Percentiles rank a stretch among this genome's conserved stretches.
These are phyloP conservation scores for Populus hybrid DNA, from an alignment of 441 rosid genomes.

Conservation along the genomic window DNA sequence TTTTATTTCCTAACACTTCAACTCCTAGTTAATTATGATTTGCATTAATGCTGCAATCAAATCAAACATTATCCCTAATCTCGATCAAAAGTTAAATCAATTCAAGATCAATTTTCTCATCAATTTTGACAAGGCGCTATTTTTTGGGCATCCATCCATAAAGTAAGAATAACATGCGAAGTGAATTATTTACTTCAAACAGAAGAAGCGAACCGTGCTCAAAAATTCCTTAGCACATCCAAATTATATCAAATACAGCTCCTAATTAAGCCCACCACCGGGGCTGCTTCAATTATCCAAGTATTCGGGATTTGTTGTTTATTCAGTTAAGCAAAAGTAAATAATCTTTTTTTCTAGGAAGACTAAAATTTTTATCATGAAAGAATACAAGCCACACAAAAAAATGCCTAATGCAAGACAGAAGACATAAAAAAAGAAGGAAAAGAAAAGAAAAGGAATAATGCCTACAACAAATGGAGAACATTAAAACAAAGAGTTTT, in stretches of 20 bases:
- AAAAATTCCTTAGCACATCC: not conserved
- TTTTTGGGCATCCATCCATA: not conserved
- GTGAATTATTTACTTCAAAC: not conserved
- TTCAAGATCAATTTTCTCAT: not conserved
- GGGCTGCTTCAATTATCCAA: not conserved
- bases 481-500: not conserved
- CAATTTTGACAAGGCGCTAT: not conserved
- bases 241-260: not conserved
- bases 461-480: not conserved
- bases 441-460: not conserved
- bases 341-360: not conserved
- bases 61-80: not conserved
- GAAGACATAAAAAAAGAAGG: not conserved
- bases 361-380: not conserved
- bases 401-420: not conserved
- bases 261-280: not conserved
- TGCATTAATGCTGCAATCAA: not conserved
- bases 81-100: not conserved
- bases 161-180: not conserved
- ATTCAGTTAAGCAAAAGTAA: not conserved
- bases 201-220: not conserved
- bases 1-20: not conserved
- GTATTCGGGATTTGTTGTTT: not conserved
- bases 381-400: not conserved
- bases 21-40: not conserved